Percentiles rank a stretch among this genome's conserved stretches.
phyloP scores from a whole-genome alignment of 83 land plant genomes.

The Diphasiastrum complanatum region DNA sequence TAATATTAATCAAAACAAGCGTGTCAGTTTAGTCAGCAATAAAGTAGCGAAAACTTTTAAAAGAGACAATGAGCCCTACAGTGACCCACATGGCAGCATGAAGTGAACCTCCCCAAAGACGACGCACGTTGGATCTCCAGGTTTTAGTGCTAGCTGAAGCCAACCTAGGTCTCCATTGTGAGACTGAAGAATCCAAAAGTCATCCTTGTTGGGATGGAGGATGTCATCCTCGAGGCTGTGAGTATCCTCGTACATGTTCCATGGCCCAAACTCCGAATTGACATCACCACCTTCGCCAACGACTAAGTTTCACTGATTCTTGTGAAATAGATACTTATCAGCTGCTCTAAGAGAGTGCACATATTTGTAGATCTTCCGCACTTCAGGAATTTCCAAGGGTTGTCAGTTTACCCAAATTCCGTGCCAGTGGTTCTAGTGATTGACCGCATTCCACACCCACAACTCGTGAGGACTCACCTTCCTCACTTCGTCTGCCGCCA shows the following conservation, averaged over 20 bases:
- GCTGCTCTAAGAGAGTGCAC: constrained; percentile 42
- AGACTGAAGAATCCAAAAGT: constrained; percentile 38
- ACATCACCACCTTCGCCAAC: constrained; percentile 32
- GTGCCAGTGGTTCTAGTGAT: constrained; percentile 52
- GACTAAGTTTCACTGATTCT: constrained; percentile 41
- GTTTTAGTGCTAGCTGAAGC: constrained; percentile 38
- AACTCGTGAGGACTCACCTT: constrained; percentile 38
- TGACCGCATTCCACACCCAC: constrained; percentile 39
- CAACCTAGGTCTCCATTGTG: constrained; percentile 43
- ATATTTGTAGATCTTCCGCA: constrained; percentile 31
- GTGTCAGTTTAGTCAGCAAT: no score
- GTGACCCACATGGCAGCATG: constrained; percentile 28
- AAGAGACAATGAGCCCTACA: constrained; percentile 2
- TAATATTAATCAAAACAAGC: no score
- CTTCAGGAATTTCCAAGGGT: constrained; percentile 15
- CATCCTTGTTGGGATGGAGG: constrained; percentile 34
- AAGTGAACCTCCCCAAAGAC: constrained; percentile 43
- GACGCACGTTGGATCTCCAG: constrained; percentile 34
- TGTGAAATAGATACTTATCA: constrained; percentile 33
- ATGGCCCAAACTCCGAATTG: constrained; percentile 44
- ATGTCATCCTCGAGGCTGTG: constrained; percentile 38
- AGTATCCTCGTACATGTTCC: constrained; percentile 34
- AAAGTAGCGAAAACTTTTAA: not conserved
- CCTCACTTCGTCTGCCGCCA: constrained; percentile 15
- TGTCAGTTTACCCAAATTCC: constrained; percentile 37